Evolutionary conservation across 2,329 filamentous ascomycete species (phyloP), one percentile per base, ranked within the genome.

Genomic region (Lecanicillium sp.): DNA sequence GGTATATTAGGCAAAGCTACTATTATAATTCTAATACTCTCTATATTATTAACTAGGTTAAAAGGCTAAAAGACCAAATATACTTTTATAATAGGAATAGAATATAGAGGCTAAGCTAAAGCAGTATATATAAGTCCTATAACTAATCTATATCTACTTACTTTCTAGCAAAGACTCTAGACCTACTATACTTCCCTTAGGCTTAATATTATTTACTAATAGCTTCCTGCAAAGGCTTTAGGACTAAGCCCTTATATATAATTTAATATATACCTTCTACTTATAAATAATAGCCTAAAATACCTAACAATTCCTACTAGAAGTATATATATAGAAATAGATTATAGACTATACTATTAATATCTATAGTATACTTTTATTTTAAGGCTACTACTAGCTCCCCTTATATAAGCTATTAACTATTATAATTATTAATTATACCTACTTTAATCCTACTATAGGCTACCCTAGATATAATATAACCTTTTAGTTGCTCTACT

Each of bases 351-450:
- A 40, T 30, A 9, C 14, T n/a, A n/a, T 30, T 15, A n/a, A 6
- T 30, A 8, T 13, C n/a, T 15, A 8, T 15, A n/a, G 14, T 14
- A 5, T n/a, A n/a, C 29, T 30, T 39, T 36, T 34, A 35, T 35
- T 22, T 30, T 30, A 39, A 12, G 20, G 31, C 15, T 32, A 30
- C 15, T 18, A 30, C 10, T 36, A 43, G 22, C 13, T 27, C n/a
- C 14, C 17, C 7, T 11, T 17, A 34, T 30, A 37, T 17, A 37
- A 36, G 22, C 29, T 10, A 31, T 12, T 32, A 10, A 40, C 17
- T n/a, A 28, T 35, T 36, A 25, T 17, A 30, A 14, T 38, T 30
- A 37, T 27, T 36, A 36, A 13, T 28, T 32, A 31, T 33, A 19
- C 11, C 13, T 37, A 28, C 33, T 37, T 19, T 28, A 25, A 35